phyloP scores from a whole-genome alignment of 371 early-diverging fungal species.

The Haplosporangium sp. region DNA sequence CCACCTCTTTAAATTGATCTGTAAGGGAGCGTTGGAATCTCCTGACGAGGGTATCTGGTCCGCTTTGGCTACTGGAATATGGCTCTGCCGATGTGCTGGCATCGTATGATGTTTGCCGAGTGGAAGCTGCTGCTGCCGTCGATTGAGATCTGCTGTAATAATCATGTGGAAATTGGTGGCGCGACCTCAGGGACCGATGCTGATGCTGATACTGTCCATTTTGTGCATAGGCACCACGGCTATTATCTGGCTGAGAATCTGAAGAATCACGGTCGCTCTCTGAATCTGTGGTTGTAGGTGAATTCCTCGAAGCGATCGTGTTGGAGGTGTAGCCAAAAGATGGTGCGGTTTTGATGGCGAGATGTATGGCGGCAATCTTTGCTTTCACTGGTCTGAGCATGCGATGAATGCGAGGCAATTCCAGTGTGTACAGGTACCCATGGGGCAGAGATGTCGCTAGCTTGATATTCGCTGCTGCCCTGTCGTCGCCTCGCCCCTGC shows the following conservation, averaged over 20 bases:
- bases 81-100: not conserved
- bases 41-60: conserved; percentile 20
- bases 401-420: conserved; percentile 31
- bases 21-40: conserved; percentile 28
- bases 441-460: conserved; percentile 7
- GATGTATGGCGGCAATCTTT: conserved; percentile 40
- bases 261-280: not conserved
- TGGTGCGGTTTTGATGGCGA: conserved; percentile 35
- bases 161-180: not conserved
- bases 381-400: conserved; percentile 44
- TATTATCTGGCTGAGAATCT: not conserved
- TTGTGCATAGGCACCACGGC: not conserved
- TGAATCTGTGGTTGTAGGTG: not conserved
- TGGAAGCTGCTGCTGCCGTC: not conserved
- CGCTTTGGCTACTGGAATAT: not conserved
- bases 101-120: not conserved
- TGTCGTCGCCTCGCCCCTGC: too few relatives aligned
- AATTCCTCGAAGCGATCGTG: not conserved
- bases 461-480: not conserved
- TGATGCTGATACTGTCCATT: too few relatives aligned
- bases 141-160: not conserved
- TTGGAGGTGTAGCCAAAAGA: conserved; percentile 16
- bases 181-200: too few relatives aligned
- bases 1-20: conserved; percentile 25
- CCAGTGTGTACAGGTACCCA: conserved; percentile 28